These are phyloP conservation scores for Microcyclosporella mali DNA, from an alignment of 2,329 filamentous ascomycete species.

Conservation along the genomic window DNA sequence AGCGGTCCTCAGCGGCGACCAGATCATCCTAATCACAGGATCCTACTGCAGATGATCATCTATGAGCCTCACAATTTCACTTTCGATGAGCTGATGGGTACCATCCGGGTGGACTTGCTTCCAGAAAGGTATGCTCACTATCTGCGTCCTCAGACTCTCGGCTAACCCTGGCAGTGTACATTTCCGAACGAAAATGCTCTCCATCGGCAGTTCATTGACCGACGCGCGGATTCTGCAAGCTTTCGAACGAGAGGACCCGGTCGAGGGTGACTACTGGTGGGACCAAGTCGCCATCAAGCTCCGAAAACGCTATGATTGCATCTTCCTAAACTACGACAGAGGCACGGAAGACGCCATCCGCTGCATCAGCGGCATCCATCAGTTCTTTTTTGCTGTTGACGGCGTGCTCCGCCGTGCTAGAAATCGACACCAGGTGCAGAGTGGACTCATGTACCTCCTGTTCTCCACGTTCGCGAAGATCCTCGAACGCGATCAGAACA, in stretches of 20 bases:
- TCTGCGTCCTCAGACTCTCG: too few relatives aligned
- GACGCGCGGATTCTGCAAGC: not conserved
- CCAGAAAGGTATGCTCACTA: too few relatives aligned
- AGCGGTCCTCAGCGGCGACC: not conserved
- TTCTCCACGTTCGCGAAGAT: not conserved
- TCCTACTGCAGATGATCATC: conserved; percentile 1
- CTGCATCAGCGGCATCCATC: conserved; percentile 9
- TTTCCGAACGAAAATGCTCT: too few relatives aligned
- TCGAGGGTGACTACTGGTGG: conserved; percentile 6
- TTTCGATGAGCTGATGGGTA: not conserved
- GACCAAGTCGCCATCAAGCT: not conserved
- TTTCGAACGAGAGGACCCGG: not conserved
- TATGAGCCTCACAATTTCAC: conserved; percentile 1
- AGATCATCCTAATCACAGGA: not conserved
- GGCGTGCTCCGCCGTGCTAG: conserved; percentile 3
- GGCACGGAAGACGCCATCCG: conserved; percentile 5
- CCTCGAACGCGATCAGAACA: not conserved
- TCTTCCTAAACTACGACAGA: conserved; percentile 1
- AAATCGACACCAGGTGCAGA: too few relatives aligned
- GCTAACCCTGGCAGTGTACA: too few relatives aligned
- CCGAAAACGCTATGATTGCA: not conserved
- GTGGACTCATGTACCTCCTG: conserved; percentile 3
- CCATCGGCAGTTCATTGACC: too few relatives aligned
- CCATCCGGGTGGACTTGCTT: too few relatives aligned
- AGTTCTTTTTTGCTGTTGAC: conserved; percentile 10